Evolutionary conservation across 164 flowering plant genomes (phyloP), one percentile per base, ranked within the genome.

Genomic region (Pachysandra terminalis): DNA sequence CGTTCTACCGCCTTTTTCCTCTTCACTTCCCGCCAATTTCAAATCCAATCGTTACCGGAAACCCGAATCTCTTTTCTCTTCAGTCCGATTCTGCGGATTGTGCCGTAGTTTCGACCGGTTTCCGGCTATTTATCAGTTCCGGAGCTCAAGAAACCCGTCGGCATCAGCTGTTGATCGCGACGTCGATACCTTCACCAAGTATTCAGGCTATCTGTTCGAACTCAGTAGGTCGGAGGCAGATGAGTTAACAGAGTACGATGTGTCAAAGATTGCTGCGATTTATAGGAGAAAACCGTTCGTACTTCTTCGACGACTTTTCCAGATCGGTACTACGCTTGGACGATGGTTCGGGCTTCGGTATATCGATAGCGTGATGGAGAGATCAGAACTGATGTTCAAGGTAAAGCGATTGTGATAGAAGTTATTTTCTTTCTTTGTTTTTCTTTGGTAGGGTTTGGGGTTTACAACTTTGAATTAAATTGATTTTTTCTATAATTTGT

Each of bases 201-300:
- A 81, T 63, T 95, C 98, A 1, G 96, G 98, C 0, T 95, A 95
- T 73, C 77, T 95, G 21, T 95, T 95, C 70, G 74, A 86, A 53
- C 82, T 81, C 25, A 71, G 76, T 64, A 74, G 71, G 40, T 68
- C 82, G 19, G 94, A 89, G 64, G 85, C 84, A 19, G 94, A 83
- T 12, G 75, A 81, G 4, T 66, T 89, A 22, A 52, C 72, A 0
- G 86, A 81, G 17, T 91, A 95, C 76, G 77, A 84, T 65, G 59
- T 79, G 5, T 25, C 75, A 19, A 87, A 64, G 64, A 90, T 91
- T 23, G 78, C 74, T 28, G 52, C 87, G 0, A 73, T 89, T 63
- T 95, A 87, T 67, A 68, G 79, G 68, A 79, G 74, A 68, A 88
- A 80, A 68, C 98, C 97, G 28, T 59, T 87, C 59, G 54, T 90